phyloP scores from a whole-genome alignment of 1,284 basidiomycete species.

The Tylopilus orsonianus region DNA sequence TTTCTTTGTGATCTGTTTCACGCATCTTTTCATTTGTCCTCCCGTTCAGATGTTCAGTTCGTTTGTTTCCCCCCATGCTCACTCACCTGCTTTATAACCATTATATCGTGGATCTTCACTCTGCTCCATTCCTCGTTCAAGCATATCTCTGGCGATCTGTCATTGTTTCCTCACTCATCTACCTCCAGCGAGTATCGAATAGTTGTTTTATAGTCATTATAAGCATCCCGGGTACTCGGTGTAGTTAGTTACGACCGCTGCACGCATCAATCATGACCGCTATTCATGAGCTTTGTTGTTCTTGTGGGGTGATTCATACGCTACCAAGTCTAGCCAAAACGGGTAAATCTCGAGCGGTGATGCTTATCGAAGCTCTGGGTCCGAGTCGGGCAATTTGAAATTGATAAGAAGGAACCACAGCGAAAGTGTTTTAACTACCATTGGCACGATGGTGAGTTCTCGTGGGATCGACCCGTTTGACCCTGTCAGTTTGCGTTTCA shows the following conservation, averaged over 20 bases:
- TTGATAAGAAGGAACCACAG: conserved; percentile 22
- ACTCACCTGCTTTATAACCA: conserved; percentile 9
- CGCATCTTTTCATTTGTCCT: conserved; percentile 9
- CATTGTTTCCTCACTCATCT: conserved; percentile 2
- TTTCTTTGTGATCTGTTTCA: conserved; percentile 6
- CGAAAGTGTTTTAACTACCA: not conserved
- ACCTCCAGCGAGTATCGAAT: conserved; percentile 13
- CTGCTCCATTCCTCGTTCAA: conserved; percentile 8
- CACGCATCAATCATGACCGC: conserved; percentile 21
- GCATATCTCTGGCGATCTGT: conserved; percentile 16
- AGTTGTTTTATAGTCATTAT: conserved; percentile 29
- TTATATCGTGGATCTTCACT: conserved; percentile 19
- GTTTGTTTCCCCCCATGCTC: conserved; percentile 2
- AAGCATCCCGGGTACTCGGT: conserved; percentile 9
- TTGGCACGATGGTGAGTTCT: conserved; percentile 12
- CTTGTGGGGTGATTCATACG: conserved; percentile 15
- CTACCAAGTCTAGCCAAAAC: conserved; percentile 3
- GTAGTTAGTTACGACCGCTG: conserved; percentile 29
- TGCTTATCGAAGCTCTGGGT: not conserved
- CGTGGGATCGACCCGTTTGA: not conserved
- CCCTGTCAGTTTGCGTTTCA: not conserved
- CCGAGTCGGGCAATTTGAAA: conserved; percentile 25
- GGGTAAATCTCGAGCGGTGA: conserved; percentile 1
- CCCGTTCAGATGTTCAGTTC: conserved; percentile 6
- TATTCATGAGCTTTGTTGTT: conserved; percentile 15